Percentiles rank a stretch among this genome's conserved stretches.
Evolutionary conservation across 2,329 filamentous ascomycete species (phyloP).

Genomic region (Monilinia fructicola): DNA sequence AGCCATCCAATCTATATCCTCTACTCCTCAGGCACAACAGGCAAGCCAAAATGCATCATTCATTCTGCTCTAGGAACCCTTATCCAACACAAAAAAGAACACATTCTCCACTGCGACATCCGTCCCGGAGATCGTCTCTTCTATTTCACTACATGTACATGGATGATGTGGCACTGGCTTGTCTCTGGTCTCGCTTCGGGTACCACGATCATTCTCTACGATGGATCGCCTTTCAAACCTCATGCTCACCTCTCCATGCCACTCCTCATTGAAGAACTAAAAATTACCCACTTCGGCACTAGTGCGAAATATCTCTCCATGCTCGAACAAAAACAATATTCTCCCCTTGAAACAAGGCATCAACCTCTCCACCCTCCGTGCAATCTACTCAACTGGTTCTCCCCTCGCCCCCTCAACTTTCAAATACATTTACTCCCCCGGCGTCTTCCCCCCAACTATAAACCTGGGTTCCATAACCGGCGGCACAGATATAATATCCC

Average conservation of each 20-base stretch:
- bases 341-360: slow-evolving; percentile 53
- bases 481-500: slow-evolving; percentile 92
- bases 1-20: slow-evolving; percentile 92
- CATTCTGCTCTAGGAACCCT: slow-evolving; percentile 88
- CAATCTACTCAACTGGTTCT: slow-evolving; percentile 92
- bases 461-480: slow-evolving; percentile 93
- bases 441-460: slow-evolving; percentile 73
- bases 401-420: slow-evolving; percentile 93
- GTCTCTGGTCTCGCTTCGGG: slow-evolving; percentile 82
- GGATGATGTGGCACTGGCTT: slow-evolving; percentile 99
- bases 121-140: slow-evolving; percentile 71
- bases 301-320: slow-evolving; percentile 91
- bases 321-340: slow-evolving; percentile 73
- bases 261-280: slow-evolving; percentile 73
- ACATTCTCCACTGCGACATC: slow-evolving; percentile 82
- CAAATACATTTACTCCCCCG: slow-evolving; percentile 69
- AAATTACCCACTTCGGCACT: slow-evolving; percentile 91
- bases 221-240: slow-evolving; percentile 85
- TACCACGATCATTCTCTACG: slow-evolving; percentile 82
- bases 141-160: slow-evolving; percentile 92
- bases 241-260: slow-evolving; percentile 80
- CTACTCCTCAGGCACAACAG: slow-evolving; percentile 89
- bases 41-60: slow-evolving; percentile 86
- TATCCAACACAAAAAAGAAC: slow-evolving; percentile 96
- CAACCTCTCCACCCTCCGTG: slow-evolving; percentile 66